Evolutionary conservation across 257 asterid genomes (phyloP), one percentile per base, ranked within the genome.

Genomic region (Przewalskia tangutica): DNA sequence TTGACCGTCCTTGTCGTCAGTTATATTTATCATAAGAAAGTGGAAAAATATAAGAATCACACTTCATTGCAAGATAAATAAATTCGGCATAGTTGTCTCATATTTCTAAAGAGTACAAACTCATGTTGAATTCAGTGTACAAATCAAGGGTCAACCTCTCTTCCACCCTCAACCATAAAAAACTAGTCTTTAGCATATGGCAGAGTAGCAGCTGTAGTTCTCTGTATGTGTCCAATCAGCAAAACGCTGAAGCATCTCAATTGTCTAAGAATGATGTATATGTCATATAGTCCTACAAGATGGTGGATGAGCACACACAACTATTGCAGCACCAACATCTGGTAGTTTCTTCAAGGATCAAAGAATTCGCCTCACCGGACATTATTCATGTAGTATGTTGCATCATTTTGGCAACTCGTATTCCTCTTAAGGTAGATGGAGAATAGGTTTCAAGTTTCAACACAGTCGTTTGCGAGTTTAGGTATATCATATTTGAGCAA

Each of bases 401-500:
- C 78, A 11, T 46, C 78, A 71, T 46, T 46, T 20, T 75, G 80
- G 46, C 46, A 27, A 75, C 46, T 23, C 8, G 14, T 0, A 18
- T 0, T 48, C 42, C 62, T 75, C 9, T 3, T 46, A 75, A 13
- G 46, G 9, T 14, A 75, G 23, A 75, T 50, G 62, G 62, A 73
- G 59, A 20, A 46, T 12, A 70, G 44, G 42, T 38, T 27, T 44
- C 7, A 10, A 71, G 58, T 32, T 66, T 14, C 70, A 12, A 46
- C 78, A 71, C 18, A 44, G 78, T 46, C 0, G 12, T 7, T 51
- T 27, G 16, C 5, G 23, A n/a, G 18, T 75, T 6, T 3, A 75
- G 27, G 80, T 4, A 14, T 50, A 53, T 81, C 81, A 93, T 38
- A 95, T 27, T 77, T 89, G 97, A 2, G 97, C 93, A 81, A 90